Percentiles rank a stretch among this genome's conserved stretches.
Conservation (phyloP, 2,329 filamentous ascomycete species). For the Beauveria sp. region DNA sequence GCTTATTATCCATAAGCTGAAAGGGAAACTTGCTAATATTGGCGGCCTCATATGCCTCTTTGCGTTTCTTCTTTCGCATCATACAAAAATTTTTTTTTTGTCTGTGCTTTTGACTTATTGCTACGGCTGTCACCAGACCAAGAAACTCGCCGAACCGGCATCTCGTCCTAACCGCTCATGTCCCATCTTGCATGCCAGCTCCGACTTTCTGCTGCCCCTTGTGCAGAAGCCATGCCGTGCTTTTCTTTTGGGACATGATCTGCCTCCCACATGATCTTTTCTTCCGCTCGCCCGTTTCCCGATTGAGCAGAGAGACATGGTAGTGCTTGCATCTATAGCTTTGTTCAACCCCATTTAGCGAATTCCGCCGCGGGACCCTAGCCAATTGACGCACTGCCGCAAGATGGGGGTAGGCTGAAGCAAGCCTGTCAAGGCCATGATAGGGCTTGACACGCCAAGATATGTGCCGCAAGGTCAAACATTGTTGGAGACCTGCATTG, state of each 20-base stretch:
- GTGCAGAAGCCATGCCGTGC: not conserved
- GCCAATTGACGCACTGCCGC: not conserved
- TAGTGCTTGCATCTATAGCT: too few relatives aligned
- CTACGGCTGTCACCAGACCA: not conserved
- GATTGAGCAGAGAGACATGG: too few relatives aligned
- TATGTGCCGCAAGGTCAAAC: not conserved
- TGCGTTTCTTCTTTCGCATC: too few relatives aligned
- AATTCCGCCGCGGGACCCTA: not conserved
- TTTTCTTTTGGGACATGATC: not conserved
- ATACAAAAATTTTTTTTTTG: too few relatives aligned
- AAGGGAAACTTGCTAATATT: too few relatives aligned
- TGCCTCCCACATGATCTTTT: not conserved
- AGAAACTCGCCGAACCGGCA: not conserved
- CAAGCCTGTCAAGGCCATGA: not conserved
- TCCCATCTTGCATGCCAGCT: not conserved
- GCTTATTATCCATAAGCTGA: too few relatives aligned
- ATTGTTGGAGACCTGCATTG: not conserved
- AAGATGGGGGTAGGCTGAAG: not conserved
- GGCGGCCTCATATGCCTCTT: too few relatives aligned
- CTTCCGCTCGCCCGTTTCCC: too few relatives aligned
- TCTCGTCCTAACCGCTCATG: not conserved
- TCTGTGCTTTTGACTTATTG: too few relatives aligned
- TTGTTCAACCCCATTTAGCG: not conserved
- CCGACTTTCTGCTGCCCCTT: not conserved
- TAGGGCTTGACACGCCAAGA: not conserved